Evolutionary conservation across 2,329 filamentous ascomycete genomes (phyloP), one percentile per base, ranked within the genome.

Genomic region (Monosporascus sp.): DNA sequence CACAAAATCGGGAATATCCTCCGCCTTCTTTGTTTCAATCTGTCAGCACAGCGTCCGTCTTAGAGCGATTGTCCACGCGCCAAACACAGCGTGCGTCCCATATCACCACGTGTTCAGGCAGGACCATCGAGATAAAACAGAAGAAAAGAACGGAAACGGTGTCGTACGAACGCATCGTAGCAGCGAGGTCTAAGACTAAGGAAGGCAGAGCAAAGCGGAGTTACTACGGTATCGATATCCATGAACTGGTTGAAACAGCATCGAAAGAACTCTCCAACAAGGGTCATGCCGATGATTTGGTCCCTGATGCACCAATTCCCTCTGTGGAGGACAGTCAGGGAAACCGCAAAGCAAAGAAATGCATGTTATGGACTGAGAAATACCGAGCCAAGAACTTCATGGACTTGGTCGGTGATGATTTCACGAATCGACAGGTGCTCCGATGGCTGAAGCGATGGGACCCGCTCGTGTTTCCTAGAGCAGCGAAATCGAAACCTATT

Each of bases 401-500:
- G 62, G 94, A 99, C 62, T 78, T 99, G 0, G 90, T 96, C 48
- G 95, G 95, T 27, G 94, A 99, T 63, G 94, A 99, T 67, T 81
- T 91, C 45, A 97, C 93, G 26, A 95, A 99, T 70, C 84, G 94
- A 56, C 82, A 87, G 55, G 93, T 99, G 5, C 76, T 99, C 52
- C 85, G 89, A 51, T 99, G 94, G 94, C 75, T 99, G 43, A 99
- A 97, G 73, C 81, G 82, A 19, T 99, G 94, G 94, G 94, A 99
- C 67, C 80, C 87, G 0, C 79, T 97, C 26, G 94, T 99, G 1
- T 99, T 97, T 61, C 93, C 93, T 0, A 86, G 88, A 14, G 79
- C 85, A 5, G 76, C 79, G 48, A 89, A 82, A 64, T 73, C 79
- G 16, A 90, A 82, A 59, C 65, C 76, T 38, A 63, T 76, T 59